phyloP scores from a whole-genome alignment of 2,329 filamentous ascomycete genomes.

The Cladophialophora immunda region DNA sequence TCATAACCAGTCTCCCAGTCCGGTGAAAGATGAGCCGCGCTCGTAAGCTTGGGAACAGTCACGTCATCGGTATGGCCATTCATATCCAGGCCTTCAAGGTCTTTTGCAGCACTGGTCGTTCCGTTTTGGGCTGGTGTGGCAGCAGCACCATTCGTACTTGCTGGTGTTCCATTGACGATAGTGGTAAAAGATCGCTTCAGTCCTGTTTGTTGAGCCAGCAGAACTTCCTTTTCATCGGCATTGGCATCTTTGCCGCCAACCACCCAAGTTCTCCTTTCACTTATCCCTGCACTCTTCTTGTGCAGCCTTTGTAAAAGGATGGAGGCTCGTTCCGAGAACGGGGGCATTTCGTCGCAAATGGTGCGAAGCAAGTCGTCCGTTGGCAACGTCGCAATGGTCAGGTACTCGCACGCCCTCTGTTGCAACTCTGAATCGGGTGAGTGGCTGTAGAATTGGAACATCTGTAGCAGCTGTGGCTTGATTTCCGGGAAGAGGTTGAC shows the following conservation, averaged over 20 bases:
- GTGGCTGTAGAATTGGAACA: conserved; percentile 92
- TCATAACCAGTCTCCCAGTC: conserved; percentile 95
- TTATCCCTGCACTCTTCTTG: conserved; percentile 91
- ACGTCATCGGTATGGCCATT: conserved; percentile 62
- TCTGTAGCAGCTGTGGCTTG: conserved; percentile 89
- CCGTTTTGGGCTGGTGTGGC: conserved; percentile 26
- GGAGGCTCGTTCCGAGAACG: conserved; percentile 93
- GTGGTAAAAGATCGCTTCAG: conserved; percentile 85
- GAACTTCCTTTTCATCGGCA: conserved; percentile 78
- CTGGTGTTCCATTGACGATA: conserved; percentile 54
- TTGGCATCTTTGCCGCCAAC: conserved; percentile 98
- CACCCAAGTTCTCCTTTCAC: conserved; percentile 96
- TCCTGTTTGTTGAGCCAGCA: conserved; percentile 79
- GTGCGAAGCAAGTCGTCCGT: conserved; percentile 92
- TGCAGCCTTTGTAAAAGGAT: conserved; percentile 90
- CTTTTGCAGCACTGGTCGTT: conserved; percentile 64
- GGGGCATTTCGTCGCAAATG: conserved; percentile 98
- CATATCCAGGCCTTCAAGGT: conserved; percentile 86
- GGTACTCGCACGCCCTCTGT: conserved; percentile 94
- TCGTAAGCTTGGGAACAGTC: conserved; percentile 83
- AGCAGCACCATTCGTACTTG: conserved; percentile 50
- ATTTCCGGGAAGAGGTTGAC: conserved; percentile 99
- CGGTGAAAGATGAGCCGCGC: conserved; percentile 88
- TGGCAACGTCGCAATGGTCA: conserved; percentile 82
- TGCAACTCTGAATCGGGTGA: conserved; percentile 95